These are phyloP conservation scores for Pythium sp. DNA, from an alignment of 352 stramenopile species.

Conservation along the genomic window DNA sequence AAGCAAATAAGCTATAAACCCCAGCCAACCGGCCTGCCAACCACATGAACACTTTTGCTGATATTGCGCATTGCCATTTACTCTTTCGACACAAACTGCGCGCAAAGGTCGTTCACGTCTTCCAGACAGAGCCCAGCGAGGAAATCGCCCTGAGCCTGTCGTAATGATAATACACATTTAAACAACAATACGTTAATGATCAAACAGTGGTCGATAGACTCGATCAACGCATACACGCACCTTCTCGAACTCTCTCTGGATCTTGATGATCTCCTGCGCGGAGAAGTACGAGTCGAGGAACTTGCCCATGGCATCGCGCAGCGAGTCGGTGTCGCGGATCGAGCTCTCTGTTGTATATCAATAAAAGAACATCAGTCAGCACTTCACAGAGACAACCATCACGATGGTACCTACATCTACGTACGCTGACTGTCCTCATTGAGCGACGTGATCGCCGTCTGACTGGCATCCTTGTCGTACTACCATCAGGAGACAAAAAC, in stretches of 20 bases:
- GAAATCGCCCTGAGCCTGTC: constrained; percentile 50
- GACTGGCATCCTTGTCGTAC: constrained; percentile 21
- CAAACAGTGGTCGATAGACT: neutral
- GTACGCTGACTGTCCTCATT: constrained; percentile 14
- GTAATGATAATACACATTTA: neutral
- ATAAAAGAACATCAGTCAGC: neutral
- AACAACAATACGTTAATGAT: neutral
- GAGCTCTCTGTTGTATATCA: constrained; percentile 14
- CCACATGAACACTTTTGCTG: neutral
- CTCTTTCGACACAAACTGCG: constrained; percentile 42
- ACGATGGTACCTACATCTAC: neutral
- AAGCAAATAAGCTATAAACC: neutral
- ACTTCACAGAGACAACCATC: neutral
- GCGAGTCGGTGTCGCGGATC: constrained; percentile 40
- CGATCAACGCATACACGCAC: constrained; percentile 20
- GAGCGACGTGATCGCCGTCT: constrained; percentile 12
- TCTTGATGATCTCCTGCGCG: constrained; percentile 47
- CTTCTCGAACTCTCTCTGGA: constrained; percentile 65
- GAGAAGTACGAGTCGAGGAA: constrained; percentile 68
- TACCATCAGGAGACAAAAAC: constrained; percentile 4
- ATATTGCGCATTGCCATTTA: neutral
- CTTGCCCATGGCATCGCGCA: constrained; percentile 51
- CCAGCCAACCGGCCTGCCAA: neutral
- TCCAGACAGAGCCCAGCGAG: constrained; percentile 57
- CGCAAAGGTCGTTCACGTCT: constrained; percentile 69